phyloP scores from a whole-genome alignment of 2,329 filamentous ascomycete genomes.

The Cladosporium velox region DNA sequence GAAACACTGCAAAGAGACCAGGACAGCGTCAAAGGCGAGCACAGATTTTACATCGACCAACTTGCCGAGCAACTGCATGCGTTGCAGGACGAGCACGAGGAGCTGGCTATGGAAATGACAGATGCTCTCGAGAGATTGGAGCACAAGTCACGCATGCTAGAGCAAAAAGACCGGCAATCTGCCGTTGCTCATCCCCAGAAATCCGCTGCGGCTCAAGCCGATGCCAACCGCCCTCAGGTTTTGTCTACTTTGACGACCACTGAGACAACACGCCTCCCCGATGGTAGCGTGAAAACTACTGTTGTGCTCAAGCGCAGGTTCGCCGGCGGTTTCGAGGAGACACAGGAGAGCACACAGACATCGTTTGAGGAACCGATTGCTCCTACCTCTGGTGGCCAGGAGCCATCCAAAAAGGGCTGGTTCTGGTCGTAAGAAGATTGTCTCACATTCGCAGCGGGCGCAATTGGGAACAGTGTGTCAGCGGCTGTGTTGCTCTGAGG shows the following conservation, averaged over 20 bases:
- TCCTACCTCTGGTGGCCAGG: not conserved
- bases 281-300: conserved; percentile 61
- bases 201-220: not conserved
- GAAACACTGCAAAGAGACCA: not conserved
- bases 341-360: conserved; percentile 56
- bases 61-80: conserved; percentile 60
- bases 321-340: conserved; percentile 62
- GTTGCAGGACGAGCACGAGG: conserved; percentile 81
- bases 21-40: not conserved
- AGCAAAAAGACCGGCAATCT: not conserved
- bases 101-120: conserved; percentile 77
- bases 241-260: conserved; percentile 61
- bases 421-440: conserved; percentile 38
- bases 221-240: conserved; percentile 34
- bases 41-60: not conserved
- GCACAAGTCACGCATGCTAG: conserved; percentile 44
- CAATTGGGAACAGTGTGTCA: not conserved
- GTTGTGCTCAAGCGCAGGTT: conserved; percentile 60
- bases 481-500: not conserved
- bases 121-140: conserved; percentile 62
- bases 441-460: not conserved
- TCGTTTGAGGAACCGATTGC: conserved; percentile 19
- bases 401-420: conserved; percentile 30
- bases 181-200: not conserved
- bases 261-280: conserved; percentile 55